phyloP scores from a whole-genome alignment of 257 asterid genomes.

The Henckelia pumila region DNA sequence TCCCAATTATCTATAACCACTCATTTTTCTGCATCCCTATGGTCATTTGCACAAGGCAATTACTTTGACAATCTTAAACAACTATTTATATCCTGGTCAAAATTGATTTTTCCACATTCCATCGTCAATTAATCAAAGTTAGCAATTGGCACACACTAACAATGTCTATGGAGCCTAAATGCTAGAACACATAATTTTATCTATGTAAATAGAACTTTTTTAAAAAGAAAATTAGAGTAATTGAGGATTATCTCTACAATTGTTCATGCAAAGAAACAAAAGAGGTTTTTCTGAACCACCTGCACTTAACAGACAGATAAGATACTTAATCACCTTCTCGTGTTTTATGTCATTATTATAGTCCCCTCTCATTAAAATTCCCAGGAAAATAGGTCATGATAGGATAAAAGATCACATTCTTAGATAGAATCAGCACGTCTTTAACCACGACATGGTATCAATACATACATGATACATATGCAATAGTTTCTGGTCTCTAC shows the following conservation, averaged over 20 bases:
- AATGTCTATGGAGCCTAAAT: constrained; percentile 6
- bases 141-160: background rate
- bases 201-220: background rate
- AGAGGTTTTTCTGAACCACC: background rate
- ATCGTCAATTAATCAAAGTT: constrained; percentile 4
- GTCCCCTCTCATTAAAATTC: too few species aligned
- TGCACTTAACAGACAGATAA: background rate
- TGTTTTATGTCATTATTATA: too few species aligned
- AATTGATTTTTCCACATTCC: background rate
- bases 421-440: background rate
- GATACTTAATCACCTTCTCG: background rate
- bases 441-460: constrained; percentile 15
- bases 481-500: constrained; percentile 13
- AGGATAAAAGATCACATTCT: background rate
- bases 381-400: background rate
- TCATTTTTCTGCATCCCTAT: constrained; percentile 6
- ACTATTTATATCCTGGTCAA: background rate
- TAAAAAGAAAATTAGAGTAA: background rate
- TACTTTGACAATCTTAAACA: background rate
- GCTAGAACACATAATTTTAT: background rate
- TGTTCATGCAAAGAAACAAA: background rate
- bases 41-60: constrained; percentile 3
- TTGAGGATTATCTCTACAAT: background rate
- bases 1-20: constrained; percentile 4
- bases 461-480: background rate